Conservation (phyloP, 1,284 basidiomycete genomes). For the Prillingera fragicola region DNA sequence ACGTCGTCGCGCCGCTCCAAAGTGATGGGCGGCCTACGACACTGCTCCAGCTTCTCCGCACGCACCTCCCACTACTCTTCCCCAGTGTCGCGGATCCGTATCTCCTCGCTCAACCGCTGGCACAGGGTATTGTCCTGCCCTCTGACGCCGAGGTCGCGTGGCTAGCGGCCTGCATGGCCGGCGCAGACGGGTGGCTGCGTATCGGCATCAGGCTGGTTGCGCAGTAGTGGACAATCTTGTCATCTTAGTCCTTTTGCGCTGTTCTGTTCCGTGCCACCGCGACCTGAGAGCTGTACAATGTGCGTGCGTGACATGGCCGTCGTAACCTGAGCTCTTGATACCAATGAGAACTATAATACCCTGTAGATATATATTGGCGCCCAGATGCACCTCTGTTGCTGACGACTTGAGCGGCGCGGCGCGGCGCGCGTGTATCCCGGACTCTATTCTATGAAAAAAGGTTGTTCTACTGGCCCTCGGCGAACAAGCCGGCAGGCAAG, state of each 20-base stretch:
- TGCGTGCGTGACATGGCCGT: too few relatives aligned
- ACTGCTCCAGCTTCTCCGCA: constrained; percentile 43
- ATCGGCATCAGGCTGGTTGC: constrained; percentile 64
- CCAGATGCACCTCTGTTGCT: too few relatives aligned
- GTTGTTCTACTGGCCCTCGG: neutral
- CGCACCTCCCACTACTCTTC: constrained; percentile 51
- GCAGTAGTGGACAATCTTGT: constrained; percentile 13
- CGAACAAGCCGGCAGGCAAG: constrained; percentile 36
- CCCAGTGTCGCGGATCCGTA: constrained; percentile 37
- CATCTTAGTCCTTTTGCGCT: neutral
- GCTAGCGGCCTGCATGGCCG: constrained; percentile 81
- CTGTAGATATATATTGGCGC: too few relatives aligned
- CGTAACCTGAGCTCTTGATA: too few relatives aligned
- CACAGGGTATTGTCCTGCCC: constrained; percentile 83
- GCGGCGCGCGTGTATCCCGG: too few relatives aligned
- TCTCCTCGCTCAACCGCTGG: constrained; percentile 55
- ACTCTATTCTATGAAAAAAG: too few relatives aligned
- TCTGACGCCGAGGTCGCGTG: constrained; percentile 85
- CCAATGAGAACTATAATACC: too few relatives aligned
- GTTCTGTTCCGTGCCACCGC: too few relatives aligned
- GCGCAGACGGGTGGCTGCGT: constrained; percentile 91
- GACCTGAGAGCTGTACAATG: too few relatives aligned
- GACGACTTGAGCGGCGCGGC: too few relatives aligned
- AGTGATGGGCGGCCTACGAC: constrained; percentile 48
- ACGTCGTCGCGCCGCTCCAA: constrained; percentile 69